Percentiles rank a stretch among this genome's conserved stretches.
phyloP scores from a whole-genome alignment of 768 basidiomycete species.

The Podaxis sp. region DNA sequence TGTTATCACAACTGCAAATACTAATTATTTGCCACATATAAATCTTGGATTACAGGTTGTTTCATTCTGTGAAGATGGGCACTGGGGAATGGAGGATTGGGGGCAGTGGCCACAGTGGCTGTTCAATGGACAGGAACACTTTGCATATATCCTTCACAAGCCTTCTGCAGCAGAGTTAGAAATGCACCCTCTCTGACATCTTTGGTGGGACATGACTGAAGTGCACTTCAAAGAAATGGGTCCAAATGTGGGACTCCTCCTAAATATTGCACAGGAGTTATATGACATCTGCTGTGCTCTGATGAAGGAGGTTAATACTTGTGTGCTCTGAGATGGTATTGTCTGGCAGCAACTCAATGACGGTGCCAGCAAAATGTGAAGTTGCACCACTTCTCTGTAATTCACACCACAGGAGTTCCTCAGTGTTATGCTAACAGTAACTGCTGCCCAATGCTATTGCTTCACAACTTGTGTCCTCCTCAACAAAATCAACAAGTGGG shows the following conservation, averaged over 20 bases:
- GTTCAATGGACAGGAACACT: slow-evolving; percentile 5
- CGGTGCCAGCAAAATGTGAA: background rate
- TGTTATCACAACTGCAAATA: background rate
- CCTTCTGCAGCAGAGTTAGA: background rate
- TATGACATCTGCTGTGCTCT: background rate
- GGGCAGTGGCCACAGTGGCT: slow-evolving; percentile 4
- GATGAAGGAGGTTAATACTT: background rate
- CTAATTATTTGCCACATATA: background rate
- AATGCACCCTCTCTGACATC: background rate
- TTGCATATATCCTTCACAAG: slow-evolving; percentile 1
- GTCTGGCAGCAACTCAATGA: background rate
- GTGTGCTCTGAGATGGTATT: background rate
- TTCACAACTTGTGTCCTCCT: background rate
- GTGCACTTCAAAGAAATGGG: background rate
- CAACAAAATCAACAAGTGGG: slow-evolving; percentile 8
- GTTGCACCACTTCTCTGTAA: background rate
- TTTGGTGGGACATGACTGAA: slow-evolving; percentile 8
- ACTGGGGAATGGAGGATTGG: slow-evolving; percentile 2
- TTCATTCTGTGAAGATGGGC: background rate
- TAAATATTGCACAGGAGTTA: background rate
- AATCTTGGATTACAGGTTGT: background rate
- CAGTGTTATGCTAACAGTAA: background rate
- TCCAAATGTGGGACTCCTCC: background rate
- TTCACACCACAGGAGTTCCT: background rate
- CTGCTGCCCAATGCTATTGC: background rate